These are phyloP conservation scores for Lippia alba DNA, from an alignment of 305 asterid species.

Conservation along the genomic window DNA sequence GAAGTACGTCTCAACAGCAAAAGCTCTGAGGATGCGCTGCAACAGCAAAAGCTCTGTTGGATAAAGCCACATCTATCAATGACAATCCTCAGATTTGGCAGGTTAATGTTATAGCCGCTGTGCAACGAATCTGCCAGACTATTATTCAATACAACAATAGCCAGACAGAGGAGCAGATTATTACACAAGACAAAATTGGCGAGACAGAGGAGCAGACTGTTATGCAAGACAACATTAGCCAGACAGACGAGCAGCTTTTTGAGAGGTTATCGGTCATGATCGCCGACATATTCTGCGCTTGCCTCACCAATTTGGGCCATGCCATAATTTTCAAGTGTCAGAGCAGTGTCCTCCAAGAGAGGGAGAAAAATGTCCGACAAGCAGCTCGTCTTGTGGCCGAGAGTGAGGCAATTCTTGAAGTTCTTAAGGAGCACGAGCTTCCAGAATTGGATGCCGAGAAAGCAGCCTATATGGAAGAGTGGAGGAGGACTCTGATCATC, in stretches of 20 bases:
- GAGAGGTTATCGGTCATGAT: constrained; percentile 29
- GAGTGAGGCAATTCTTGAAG: constrained; percentile 32
- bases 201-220: too few relatives aligned
- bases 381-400: constrained; percentile 30
- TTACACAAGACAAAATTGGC: too few relatives aligned
- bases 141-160: background rate
- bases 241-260: constrained; percentile 22
- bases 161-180: too few relatives aligned
- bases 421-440: constrained; percentile 19
- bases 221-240: background rate
- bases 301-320: constrained; percentile 29
- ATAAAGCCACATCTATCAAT: too few relatives aligned
- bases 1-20: background rate
- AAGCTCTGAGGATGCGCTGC: too few relatives aligned
- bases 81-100: background rate
- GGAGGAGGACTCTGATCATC: constrained; percentile 6
- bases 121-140: background rate
- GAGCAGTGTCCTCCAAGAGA: constrained; percentile 19
- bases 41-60: too few relatives aligned
- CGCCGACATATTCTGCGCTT: constrained; percentile 33
- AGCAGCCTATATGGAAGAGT: constrained; percentile 25
- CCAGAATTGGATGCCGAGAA: constrained; percentile 17
- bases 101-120: background rate
- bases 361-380: constrained; percentile 28
- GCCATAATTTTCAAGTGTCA: constrained; percentile 30